These are phyloP conservation scores for Senna tora DNA, from an alignment of 306 rosid genomes.

Conservation along the genomic window DNA sequence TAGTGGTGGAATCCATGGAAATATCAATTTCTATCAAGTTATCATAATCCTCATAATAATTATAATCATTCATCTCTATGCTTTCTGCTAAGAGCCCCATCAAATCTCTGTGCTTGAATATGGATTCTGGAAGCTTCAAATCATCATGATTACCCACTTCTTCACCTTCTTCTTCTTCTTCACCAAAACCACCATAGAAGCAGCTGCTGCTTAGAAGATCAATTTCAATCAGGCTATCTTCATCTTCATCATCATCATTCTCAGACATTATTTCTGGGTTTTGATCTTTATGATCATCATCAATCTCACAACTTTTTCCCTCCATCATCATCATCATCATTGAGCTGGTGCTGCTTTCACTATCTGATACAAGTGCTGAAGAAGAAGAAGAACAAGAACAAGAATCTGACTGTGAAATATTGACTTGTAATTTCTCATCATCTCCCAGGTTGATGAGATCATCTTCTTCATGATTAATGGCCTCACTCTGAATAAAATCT, in stretches of 20 bases:
- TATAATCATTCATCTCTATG: conserved; percentile 56
- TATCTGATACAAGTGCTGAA: conserved; percentile 45
- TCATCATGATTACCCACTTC: not conserved
- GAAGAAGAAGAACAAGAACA: no score
- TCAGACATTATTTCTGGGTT: conserved; percentile 27
- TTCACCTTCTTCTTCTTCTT: conserved; percentile 35
- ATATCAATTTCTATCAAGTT: conserved; percentile 70
- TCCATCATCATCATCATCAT: no score
- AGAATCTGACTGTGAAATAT: no score
- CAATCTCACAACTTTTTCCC: conserved; percentile 34
- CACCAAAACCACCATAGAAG: conserved; percentile 19
- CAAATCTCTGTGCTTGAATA: conserved; percentile 40
- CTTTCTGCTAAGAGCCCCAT: conserved; percentile 51
- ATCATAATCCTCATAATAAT: conserved; percentile 63
- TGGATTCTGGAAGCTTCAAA: conserved; percentile 38
- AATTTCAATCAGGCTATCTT: conserved; percentile 58
- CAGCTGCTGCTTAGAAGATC: conserved; percentile 44
- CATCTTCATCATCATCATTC: conserved; percentile 25
- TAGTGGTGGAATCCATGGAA: conserved; percentile 52
- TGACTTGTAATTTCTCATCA: no score
- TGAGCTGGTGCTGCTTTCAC: conserved; percentile 51
- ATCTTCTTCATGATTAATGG: conserved; percentile 35
- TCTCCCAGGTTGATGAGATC: no score
- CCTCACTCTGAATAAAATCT: conserved; percentile 23
- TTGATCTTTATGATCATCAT: conserved; percentile 22